These are phyloP conservation scores for Raddia distichophylla DNA, from an alignment of 176 grass and related monocot species.

Conservation along the genomic window DNA sequence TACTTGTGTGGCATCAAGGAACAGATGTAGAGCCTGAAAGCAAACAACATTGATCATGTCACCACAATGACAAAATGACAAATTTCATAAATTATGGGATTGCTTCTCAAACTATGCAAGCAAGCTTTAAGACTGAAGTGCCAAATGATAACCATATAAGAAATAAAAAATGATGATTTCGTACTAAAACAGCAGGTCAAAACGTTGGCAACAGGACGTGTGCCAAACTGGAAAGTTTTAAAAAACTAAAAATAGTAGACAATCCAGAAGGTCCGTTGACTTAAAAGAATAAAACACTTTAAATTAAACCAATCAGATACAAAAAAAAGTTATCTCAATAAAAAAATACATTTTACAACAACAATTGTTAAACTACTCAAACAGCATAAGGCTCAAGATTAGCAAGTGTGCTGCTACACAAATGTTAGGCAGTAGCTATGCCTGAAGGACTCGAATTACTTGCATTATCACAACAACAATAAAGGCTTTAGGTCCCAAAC, in stretches of 20 bases:
- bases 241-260: not conserved
- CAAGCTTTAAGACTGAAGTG: not conserved
- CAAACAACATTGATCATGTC: conserved; percentile 35
- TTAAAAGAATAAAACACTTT: not conserved
- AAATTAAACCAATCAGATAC: too few relatives aligned
- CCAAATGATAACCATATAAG: not conserved
- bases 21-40: conserved; percentile 62
- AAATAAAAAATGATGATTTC: not conserved
- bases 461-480: too few relatives aligned
- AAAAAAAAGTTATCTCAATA: too few relatives aligned
- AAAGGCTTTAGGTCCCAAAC: too few relatives aligned
- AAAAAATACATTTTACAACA: too few relatives aligned
- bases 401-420: too few relatives aligned
- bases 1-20: conserved; percentile 57
- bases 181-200: not conserved
- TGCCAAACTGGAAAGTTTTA: not conserved
- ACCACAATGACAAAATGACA: conserved; percentile 7
- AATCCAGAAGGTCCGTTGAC: not conserved
- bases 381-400: too few relatives aligned
- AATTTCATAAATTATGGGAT: conserved; percentile 2
- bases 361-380: too few relatives aligned
- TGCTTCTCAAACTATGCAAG: not conserved
- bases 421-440: too few relatives aligned
- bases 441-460: too few relatives aligned
- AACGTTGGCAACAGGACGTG: not conserved